Base-by-base conservation (phyloP, 202 grass and related monocot species). In the Miscanthus sacchariflorus region DNA sequence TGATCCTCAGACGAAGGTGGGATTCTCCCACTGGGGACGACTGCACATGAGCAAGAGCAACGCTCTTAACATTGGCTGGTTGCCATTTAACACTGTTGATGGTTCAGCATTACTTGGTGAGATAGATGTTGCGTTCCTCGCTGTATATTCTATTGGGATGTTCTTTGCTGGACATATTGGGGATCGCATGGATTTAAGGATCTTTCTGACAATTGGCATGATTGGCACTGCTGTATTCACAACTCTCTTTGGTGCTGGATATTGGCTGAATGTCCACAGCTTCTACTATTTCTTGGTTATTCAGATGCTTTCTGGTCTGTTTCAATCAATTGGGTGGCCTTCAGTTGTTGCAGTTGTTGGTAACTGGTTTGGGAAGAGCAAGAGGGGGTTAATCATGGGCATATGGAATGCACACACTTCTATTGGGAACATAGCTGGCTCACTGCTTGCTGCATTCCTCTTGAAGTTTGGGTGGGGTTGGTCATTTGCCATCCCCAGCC, bases 381-480 rank as follows among this genome's bases (percentile, higher is more conserved):
- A 95, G 78, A 97, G 95, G 44, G 95, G 95, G 17, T 81, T 97
- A 61, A 97, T 97, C 77, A 93, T 97, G 95, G 95, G 95, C 12
- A 90, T 97, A 74, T 95, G 95, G 95, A 97, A 97, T 88, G 95
- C 95, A 18, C 87, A 97, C 56, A 95, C 95, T 63, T 97, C 93
- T 44, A 80, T 97, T 5, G 95, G 95, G 50, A 97, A 95, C 46
- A 97, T 97, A 88, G 89, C 91, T 5, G 93, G 95, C 44, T 97
- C 95, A 13, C 72, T 97, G 81, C 83, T 97, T 78, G 95, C 93
- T 46, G 93, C 95, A 43, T 84, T 90, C 89, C 91, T 97, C 25
- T 83, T 95, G 59, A 91, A 91, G 78, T 95, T 88, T 68, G 91
- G 95, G 2, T 97, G 95, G 95, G 93, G 93, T 18, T 97, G 95